Base-by-base conservation (phyloP, 164 flowering plant genomes). In the Stephania yunnanensis region DNA sequence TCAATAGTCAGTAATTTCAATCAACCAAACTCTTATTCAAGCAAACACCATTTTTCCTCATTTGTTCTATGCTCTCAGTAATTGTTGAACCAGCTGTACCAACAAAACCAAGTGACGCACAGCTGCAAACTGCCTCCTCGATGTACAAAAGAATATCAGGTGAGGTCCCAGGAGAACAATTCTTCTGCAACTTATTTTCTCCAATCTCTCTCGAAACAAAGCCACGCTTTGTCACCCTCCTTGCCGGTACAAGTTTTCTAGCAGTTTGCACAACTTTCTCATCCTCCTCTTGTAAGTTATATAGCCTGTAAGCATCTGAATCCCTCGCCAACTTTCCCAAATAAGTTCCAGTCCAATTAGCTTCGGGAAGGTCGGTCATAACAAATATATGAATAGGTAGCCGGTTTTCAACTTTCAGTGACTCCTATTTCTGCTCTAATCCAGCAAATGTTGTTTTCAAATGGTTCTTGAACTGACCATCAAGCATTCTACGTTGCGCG, bases 391-490 rank as follows among this genome's bases (percentile, higher is more conserved):
- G 86, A 67, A 91, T 63, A 7, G 91, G 95, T 42, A 73, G 81
- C 68, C 83, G 52, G 71, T 78, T 81, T 20, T 82, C 79, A 63
- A 84, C 73, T 73, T 67, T 75, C 55, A 96, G 75, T n/a, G 80
- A 74, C 55, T 90, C 89, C 13, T 92, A 31, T 66, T 87, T 87
- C 68, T 89, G 85, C 76, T 84, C 82, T 68, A 96, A 81, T 12
- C 77, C 84, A 19, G 61, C 68, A 81, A 96, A 94, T 44, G 99
- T 94, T 66, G 85, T 73, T 66, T 88, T 81, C 97, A 90, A 78
- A 67, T 96, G 98, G 83, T 96, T 96, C 88, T 96, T 96, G 83
- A 95, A 96, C 82, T 91, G 99, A 73, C 99, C 98, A 81, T 96
- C 98, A 75, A 96, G 82, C 82, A 96, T 79, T 75, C 99, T 91